Evolutionary conservation across 371 early-diverging fungal genomes (phyloP).

Genomic region (Mortierella sp.): DNA sequence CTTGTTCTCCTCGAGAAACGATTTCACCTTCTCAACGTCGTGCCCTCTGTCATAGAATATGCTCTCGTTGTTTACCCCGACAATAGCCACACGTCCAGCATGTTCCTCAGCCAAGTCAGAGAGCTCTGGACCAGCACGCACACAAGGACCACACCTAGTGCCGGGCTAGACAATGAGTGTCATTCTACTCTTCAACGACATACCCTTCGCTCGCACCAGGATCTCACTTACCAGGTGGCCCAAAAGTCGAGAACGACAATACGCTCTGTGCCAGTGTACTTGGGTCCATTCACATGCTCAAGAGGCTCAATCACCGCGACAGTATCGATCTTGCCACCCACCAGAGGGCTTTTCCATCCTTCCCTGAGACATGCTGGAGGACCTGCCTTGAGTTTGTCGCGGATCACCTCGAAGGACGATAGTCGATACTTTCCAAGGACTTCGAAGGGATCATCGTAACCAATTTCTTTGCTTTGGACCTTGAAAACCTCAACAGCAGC

Average conservation of each 20-base stretch:
- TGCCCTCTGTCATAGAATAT: conserved; percentile 17
- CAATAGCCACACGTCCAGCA: conserved; percentile 29
- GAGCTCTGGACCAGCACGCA: conserved; percentile 30
- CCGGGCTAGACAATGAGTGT: background rate
- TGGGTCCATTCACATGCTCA: conserved; percentile 24
- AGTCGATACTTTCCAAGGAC: conserved; percentile 13
- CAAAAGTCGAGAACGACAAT: conserved; percentile 52
- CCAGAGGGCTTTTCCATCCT: conserved; percentile 30
- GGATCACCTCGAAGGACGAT: conserved; percentile 25
- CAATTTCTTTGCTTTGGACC: conserved; percentile 24
- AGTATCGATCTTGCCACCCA: conserved; percentile 24
- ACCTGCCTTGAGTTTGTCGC: conserved; percentile 34
- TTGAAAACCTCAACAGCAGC: conserved; percentile 42
- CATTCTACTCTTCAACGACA: background rate
- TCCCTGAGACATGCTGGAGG: conserved; percentile 36
- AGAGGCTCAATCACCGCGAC: conserved; percentile 12
- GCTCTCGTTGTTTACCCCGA: conserved; percentile 43
- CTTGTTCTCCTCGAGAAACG: conserved; percentile 32
- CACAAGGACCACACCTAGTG: conserved; percentile 43
- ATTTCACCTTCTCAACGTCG: conserved; percentile 7
- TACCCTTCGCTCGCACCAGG: background rate
- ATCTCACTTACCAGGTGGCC: conserved; percentile 37
- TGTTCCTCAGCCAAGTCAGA: conserved; percentile 41
- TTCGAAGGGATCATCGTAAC: conserved; percentile 39
- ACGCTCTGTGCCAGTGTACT: conserved; percentile 17